Evolutionary conservation across 208 protist species (phyloP).

Genomic region (Leishmania aethiopica): DNA sequence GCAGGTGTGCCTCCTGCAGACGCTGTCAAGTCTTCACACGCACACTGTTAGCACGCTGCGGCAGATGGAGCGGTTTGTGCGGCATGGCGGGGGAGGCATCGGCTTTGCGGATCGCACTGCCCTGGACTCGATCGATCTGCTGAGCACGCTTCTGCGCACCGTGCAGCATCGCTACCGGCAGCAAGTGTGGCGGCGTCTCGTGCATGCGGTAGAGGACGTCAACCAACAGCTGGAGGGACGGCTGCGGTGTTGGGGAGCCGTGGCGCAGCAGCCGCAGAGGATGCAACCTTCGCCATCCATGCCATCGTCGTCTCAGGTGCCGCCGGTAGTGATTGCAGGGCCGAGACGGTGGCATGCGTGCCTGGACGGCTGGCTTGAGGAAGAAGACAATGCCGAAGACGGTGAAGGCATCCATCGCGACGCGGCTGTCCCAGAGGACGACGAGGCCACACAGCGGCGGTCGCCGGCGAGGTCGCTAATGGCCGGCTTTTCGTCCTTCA

Average conservation of each 20-base stretch:
- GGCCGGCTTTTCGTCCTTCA: constrained; percentile 6
- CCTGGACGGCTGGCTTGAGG: neutral
- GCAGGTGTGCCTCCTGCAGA: constrained; percentile 32
- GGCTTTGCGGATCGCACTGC: constrained; percentile 7
- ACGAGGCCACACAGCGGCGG: neutral
- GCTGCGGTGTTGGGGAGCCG: constrained; percentile 30
- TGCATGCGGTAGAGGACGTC: constrained; percentile 57
- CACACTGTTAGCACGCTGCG: constrained; percentile 26
- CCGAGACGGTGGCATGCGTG: neutral
- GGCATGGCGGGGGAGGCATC: neutral
- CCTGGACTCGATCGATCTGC: constrained; percentile 9
- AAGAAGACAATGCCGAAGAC: neutral
- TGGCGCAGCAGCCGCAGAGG: neutral
- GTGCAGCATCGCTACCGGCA: constrained; percentile 32
- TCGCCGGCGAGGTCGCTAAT: neutral
- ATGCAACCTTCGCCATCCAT: neutral
- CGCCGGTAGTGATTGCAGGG: neutral
- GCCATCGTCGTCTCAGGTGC: neutral
- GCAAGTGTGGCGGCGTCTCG: constrained; percentile 47
- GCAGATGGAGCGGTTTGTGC: constrained; percentile 10
- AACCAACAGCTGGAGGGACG: constrained; percentile 40
- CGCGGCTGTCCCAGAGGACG: neutral
- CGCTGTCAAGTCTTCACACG: constrained; percentile 26
- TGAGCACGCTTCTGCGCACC: constrained; percentile 31
- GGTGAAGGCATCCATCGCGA: neutral